Percentiles rank a stretch among this genome's conserved stretches.
Conservation (phyloP, 768 basidiomycete genomes). For the Rhodotorula taiwanensis region DNA sequence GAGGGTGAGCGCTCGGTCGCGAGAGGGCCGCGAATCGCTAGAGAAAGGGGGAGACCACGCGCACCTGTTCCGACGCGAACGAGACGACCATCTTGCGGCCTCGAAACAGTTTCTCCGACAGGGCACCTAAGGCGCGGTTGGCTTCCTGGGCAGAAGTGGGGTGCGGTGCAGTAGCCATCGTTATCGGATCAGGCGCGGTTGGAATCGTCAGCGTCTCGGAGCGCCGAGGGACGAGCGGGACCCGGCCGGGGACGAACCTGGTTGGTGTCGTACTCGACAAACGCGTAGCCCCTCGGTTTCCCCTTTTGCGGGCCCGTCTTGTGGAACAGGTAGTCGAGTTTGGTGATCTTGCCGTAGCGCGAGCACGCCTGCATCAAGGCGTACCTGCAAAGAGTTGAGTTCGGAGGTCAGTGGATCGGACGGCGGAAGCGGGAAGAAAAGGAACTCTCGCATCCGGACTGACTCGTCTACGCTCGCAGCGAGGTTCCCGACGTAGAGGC, state of each 20-base stretch:
- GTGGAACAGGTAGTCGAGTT: slow-evolving; percentile 92
- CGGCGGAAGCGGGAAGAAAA: neutral
- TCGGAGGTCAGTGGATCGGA: neutral
- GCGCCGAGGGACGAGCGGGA: neutral
- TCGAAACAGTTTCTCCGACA: slow-evolving; percentile 72
- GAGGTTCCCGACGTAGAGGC: slow-evolving; percentile 39
- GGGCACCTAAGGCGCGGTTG: slow-evolving; percentile 60
- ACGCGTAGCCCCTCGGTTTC: slow-evolving; percentile 91
- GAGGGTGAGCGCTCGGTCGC: neutral
- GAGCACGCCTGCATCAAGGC: slow-evolving; percentile 81
- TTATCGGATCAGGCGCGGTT: neutral
- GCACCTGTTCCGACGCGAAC: slow-evolving; percentile 68
- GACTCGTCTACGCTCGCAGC: slow-evolving; percentile 32
- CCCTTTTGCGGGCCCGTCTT: slow-evolving; percentile 81
- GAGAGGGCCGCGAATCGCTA: slow-evolving; percentile 43
- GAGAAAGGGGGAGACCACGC: slow-evolving; percentile 3
- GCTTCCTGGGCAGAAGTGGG: slow-evolving; percentile 64
- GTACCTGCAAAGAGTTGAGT: slow-evolving; percentile 54
- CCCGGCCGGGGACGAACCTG: slow-evolving; percentile 71
- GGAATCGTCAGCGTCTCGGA: neutral
- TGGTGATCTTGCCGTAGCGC: slow-evolving; percentile 84
- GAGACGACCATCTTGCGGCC: slow-evolving; percentile 88
- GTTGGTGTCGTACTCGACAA: slow-evolving; percentile 72
- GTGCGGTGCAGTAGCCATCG: slow-evolving; percentile 4
- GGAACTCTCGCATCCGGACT: neutral